Evolutionary conservation across 75 land plant genomes (phyloP), one percentile per base, ranked within the genome.

Genomic region (Selaginella tamariscina): DNA sequence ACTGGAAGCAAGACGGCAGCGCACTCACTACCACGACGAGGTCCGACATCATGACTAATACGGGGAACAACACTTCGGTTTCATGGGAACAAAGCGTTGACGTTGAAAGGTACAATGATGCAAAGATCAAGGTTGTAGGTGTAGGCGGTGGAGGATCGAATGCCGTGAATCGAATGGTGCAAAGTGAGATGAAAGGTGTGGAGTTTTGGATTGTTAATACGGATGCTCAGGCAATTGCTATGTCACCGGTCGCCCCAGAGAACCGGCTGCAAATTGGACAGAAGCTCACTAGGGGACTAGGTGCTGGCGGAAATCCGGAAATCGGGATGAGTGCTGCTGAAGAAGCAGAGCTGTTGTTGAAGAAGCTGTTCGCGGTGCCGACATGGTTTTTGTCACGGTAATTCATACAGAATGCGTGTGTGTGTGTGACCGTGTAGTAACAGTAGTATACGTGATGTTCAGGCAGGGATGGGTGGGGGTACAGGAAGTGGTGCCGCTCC

Each of bases 381-480:
- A 92, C 67, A 92, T 92, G 97, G 95, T 92, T 57, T 92, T 92
- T 74, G 97, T 92, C 18, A 92, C 97, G 32, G 97, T 92, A 81
- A 70, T 85, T 64, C 21, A n/a, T 21, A 23, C 21, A 23, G 5
- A 2, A 8, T 59, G 5, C 62, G 9, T 59, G 62, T 23, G 62
- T 21, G 62, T n/a, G 2, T 59, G 62, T 59, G 62, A 5, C n/a
- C 8, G 8, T 59, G 5, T 59, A 5, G 62, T 23, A 5, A 39
- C n/a, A n/a, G n/a, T n/a, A n/a, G n/a, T n/a, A n/a, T n/a, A n/a
- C n/a, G n/a, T 5, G 49, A 30, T 62, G 9, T 82, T 32, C 86
- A 92, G 97, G 97, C 97, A 71, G 97, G 97, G 68, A 92, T 92
- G 97, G 97, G 97, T 44, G 97, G 97, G 32, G 97, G 97, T 9